Conservation (phyloP, 371 early-diverging fungal species). For the Batkoa obscura region DNA sequence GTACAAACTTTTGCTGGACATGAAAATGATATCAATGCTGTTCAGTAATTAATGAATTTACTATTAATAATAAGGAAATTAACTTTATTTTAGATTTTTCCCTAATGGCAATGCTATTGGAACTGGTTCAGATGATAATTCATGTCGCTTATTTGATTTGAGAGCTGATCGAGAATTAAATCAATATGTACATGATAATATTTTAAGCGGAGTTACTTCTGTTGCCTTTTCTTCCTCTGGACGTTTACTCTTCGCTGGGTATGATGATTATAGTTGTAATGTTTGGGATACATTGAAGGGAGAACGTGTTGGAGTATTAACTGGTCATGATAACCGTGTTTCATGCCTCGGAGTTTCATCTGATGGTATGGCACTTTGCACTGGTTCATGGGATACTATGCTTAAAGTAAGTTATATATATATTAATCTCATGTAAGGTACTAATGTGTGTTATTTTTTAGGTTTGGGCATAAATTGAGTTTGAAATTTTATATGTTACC, state of each 20-base stretch:
- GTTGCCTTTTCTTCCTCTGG: conserved; percentile 89
- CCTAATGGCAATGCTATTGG: conserved; percentile 93
- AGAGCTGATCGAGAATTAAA: conserved; percentile 92
- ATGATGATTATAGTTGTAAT: conserved; percentile 94
- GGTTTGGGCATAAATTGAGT: conserved; percentile 1
- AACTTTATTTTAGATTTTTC: conserved; percentile 50
- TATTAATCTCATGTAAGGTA: background rate
- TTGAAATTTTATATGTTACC: too few species aligned
- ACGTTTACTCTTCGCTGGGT: conserved; percentile 87
- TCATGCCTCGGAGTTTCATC: conserved; percentile 85
- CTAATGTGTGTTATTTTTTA: background rate
- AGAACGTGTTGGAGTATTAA: conserved; percentile 80
- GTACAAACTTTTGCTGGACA: conserved; percentile 94
- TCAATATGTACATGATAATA: conserved; percentile 84
- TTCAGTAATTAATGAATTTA: conserved; percentile 53
- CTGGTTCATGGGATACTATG: conserved; percentile 91
- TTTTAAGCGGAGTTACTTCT: conserved; percentile 90
- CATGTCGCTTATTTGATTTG: conserved; percentile 88
- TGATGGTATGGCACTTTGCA: conserved; percentile 94
- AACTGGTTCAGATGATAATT: conserved; percentile 93
- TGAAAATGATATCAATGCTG: conserved; percentile 94
- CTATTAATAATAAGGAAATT: background rate
- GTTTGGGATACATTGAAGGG: conserved; percentile 96
- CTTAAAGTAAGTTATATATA: conserved; percentile 50
- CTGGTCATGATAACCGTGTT: conserved; percentile 94